phyloP scores from a whole-genome alignment of 1,139 yeast species.

The Diutina ranongensis region DNA sequence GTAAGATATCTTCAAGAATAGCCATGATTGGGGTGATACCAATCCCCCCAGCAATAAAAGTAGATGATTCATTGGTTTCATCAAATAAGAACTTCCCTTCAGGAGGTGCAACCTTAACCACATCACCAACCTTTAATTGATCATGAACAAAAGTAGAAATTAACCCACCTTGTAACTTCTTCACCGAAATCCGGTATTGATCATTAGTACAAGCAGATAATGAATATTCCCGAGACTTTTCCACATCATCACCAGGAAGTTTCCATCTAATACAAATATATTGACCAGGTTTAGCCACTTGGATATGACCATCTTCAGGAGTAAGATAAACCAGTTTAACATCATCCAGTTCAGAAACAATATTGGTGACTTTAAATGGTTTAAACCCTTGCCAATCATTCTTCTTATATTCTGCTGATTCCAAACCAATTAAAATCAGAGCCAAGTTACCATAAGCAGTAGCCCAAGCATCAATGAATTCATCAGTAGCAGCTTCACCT shows the following conservation, averaged over 20 bases:
- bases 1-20: slow-evolving; percentile 30
- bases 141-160: slow-evolving; percentile 46
- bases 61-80: slow-evolving; percentile 23
- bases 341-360: slow-evolving; percentile 32
- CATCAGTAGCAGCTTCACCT: slow-evolving; percentile 47
- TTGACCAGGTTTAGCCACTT: slow-evolving; percentile 41
- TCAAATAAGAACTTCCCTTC: slow-evolving; percentile 40
- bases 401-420: slow-evolving; percentile 31
- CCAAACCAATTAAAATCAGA: slow-evolving; percentile 45
- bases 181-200: slow-evolving; percentile 44
- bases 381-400: slow-evolving; percentile 48
- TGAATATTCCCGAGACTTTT: slow-evolving; percentile 42
- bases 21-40: slow-evolving; percentile 58
- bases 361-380: slow-evolving; percentile 33
- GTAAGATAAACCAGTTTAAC: slow-evolving; percentile 42
- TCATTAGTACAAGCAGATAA: slow-evolving; percentile 23
- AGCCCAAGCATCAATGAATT: slow-evolving; percentile 53
- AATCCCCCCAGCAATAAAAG: slow-evolving; percentile 49
- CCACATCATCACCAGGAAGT: slow-evolving; percentile 19
- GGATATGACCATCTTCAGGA: slow-evolving; percentile 30
- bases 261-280: slow-evolving; percentile 42
- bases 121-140: slow-evolving; percentile 36
- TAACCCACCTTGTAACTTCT: slow-evolving; percentile 32
- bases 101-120: slow-evolving; percentile 45
- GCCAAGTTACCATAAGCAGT: slow-evolving; percentile 58